phyloP scores from a whole-genome alignment of 208 protist genomes.

The Acanthamoeba healyi region DNA sequence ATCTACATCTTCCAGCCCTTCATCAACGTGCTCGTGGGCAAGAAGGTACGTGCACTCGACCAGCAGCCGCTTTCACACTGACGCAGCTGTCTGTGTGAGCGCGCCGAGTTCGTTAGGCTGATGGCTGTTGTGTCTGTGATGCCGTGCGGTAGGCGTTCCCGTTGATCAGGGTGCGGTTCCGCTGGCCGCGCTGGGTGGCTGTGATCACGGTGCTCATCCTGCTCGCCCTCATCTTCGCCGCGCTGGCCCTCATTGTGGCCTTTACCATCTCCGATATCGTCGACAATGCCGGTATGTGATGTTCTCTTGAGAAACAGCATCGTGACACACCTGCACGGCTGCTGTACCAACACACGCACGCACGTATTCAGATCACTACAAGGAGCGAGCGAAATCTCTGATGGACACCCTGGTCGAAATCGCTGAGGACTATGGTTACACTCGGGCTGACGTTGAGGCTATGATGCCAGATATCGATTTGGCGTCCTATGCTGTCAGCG shows the following conservation, averaged over 20 bases:
- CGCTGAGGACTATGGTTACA: conserved; percentile 16
- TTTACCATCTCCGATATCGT: neutral
- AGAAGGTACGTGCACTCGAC: conserved; percentile 64
- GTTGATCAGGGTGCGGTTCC: conserved; percentile 24
- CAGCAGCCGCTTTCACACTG: too few species aligned
- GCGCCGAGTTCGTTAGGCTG: conserved; percentile 89
- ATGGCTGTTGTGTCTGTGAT: conserved; percentile 66
- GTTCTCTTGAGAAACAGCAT: too few species aligned
- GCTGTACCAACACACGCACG: neutral
- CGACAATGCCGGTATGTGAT: conserved; percentile 54
- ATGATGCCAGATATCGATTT: conserved; percentile 29
- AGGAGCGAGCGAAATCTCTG: neutral
- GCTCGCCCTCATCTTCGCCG: neutral
- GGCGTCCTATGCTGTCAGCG: neutral
- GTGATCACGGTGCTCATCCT: conserved; percentile 35
- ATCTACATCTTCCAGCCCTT: conserved; percentile 66
- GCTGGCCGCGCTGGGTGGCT: conserved; percentile 19
- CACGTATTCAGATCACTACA: neutral
- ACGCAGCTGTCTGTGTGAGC: too few species aligned
- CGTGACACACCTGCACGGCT: too few species aligned
- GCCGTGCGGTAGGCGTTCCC: neutral
- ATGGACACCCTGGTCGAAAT: neutral
- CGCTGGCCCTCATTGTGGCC: neutral
- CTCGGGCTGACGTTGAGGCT: neutral
- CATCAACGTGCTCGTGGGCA: conserved; percentile 52